Conservation (phyloP, 305 asterid genomes). For the Solanum hybrid region DNA sequence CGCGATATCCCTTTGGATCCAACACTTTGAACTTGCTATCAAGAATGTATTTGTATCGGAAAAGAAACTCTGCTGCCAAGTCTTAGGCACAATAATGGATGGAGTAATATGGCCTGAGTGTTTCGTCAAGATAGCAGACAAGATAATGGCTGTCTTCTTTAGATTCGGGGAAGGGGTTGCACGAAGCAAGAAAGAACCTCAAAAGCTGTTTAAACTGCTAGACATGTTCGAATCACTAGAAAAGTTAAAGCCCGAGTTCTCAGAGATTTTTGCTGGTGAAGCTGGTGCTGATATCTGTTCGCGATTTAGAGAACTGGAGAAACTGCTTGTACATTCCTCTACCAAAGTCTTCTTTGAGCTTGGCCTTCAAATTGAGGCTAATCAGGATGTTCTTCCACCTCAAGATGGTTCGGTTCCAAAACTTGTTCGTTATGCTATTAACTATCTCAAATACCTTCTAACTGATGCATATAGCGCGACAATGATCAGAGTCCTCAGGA, state of each 20-base stretch:
- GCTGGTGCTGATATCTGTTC: constrained; percentile 50
- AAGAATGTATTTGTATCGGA: constrained; percentile 50
- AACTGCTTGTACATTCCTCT: constrained; percentile 61
- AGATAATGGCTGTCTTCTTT: constrained; percentile 86
- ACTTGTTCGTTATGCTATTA: constrained; percentile 56
- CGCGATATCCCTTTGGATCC: constrained; percentile 60
- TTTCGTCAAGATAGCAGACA: constrained; percentile 69
- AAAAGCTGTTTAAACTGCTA: constrained; percentile 76
- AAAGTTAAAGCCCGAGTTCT: constrained; percentile 38
- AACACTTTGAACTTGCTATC: constrained; percentile 55
- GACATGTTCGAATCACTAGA: constrained; percentile 64
- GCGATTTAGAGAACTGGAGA: constrained; percentile 57
- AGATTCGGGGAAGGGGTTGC: constrained; percentile 82
- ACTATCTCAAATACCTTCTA: constrained; percentile 59
- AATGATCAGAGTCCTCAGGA: constrained; percentile 50
- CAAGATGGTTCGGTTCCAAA: constrained; percentile 70
- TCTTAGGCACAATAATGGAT: constrained; percentile 41
- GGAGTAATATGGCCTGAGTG: constrained; percentile 61
- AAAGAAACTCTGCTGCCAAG: constrained; percentile 44
- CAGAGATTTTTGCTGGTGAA: constrained; percentile 42
- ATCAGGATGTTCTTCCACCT: constrained; percentile 53
- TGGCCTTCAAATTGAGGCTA: constrained; percentile 65
- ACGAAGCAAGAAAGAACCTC: constrained; percentile 71
- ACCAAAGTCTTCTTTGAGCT: constrained; percentile 58
- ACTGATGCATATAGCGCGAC: constrained; percentile 33